phyloP scores from a whole-genome alignment of 306 rosid genomes.

The Dryas alaskensis region DNA sequence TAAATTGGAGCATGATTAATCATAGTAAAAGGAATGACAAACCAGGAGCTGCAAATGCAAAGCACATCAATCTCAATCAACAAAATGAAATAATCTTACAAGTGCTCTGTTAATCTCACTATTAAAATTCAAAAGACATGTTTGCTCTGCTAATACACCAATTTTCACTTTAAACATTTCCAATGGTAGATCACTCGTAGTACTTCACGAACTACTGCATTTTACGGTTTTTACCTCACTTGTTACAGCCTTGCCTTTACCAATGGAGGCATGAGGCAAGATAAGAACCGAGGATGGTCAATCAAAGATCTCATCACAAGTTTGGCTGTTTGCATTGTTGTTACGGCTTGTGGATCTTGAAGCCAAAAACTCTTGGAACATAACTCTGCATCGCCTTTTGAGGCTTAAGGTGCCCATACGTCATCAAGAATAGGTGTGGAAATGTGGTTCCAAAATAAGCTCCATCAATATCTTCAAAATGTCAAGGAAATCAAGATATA shows the following conservation, averaged over 20 bases:
- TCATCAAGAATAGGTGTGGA: constrained; percentile 78
- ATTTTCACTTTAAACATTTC: constrained; percentile 34
- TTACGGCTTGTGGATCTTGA: constrained; percentile 77
- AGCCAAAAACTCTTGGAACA: constrained; percentile 85
- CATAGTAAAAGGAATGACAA: constrained; percentile 13
- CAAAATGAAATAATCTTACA: constrained; percentile 34
- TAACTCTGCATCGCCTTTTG: constrained; percentile 65
- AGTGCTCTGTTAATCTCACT: constrained; percentile 37
- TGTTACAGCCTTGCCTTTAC: not conserved
- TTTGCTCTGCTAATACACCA: constrained; percentile 28
- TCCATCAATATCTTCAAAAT: constrained; percentile 68
- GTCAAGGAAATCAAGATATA: constrained; percentile 38
- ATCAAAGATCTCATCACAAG: constrained; percentile 25
- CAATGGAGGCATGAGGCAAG: constrained; percentile 17
- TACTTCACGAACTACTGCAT: constrained; percentile 26
- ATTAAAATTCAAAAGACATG: constrained; percentile 29
- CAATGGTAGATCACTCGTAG: constrained; percentile 27
- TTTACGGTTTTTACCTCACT: constrained; percentile 36
- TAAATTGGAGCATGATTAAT: not conserved
- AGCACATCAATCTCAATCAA: constrained; percentile 11
- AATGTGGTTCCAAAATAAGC: constrained; percentile 86
- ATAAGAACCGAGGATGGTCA: constrained; percentile 21
- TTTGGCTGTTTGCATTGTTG: constrained; percentile 12
- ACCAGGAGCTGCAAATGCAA: constrained; percentile 9
- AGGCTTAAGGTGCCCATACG: constrained; percentile 76